Evolutionary conservation across 148 eudicot species (phyloP).

Genomic region (Chenopodium album): DNA sequence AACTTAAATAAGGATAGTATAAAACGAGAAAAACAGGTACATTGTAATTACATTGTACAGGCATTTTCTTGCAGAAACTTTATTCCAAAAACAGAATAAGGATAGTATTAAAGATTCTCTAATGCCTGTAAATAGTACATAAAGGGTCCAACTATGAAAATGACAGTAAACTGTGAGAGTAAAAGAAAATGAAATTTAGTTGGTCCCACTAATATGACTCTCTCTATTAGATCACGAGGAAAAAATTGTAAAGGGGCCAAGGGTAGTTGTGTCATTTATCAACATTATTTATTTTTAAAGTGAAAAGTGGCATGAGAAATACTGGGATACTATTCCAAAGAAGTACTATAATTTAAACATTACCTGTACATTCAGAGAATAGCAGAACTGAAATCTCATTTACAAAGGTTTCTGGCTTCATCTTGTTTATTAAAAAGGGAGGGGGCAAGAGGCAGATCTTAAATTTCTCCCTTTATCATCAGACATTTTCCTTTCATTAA

Average conservation of each 20-base stretch:
- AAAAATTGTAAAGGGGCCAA: not conserved
- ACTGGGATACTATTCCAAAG: too few relatives aligned
- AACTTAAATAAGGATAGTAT: too few relatives aligned
- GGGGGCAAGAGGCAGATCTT: not conserved
- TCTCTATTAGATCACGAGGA: not conserved
- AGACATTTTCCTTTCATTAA: not conserved
- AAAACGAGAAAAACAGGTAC: slow-evolving; percentile 8
- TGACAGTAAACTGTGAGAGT: slow-evolving; percentile 16
- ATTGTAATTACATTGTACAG: not conserved
- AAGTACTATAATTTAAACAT: too few relatives aligned
- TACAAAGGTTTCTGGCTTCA: too few relatives aligned
- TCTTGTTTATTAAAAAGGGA: too few relatives aligned
- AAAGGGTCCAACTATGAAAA: not conserved
- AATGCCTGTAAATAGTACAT: not conserved
- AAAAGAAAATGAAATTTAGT: not conserved
- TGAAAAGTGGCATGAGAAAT: too few relatives aligned
- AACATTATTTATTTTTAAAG: too few relatives aligned
- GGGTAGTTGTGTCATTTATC: too few relatives aligned
- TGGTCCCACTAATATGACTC: not conserved
- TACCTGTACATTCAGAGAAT: too few relatives aligned
- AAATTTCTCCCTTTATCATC: too few relatives aligned
- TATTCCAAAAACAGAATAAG: slow-evolving; percentile 3
- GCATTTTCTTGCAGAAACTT: slow-evolving; percentile 9
- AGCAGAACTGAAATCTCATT: too few relatives aligned
- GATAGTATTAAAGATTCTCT: slow-evolving; percentile 13